Conservation (phyloP, 148 eudicot species). For the Pouteria glomerata region DNA sequence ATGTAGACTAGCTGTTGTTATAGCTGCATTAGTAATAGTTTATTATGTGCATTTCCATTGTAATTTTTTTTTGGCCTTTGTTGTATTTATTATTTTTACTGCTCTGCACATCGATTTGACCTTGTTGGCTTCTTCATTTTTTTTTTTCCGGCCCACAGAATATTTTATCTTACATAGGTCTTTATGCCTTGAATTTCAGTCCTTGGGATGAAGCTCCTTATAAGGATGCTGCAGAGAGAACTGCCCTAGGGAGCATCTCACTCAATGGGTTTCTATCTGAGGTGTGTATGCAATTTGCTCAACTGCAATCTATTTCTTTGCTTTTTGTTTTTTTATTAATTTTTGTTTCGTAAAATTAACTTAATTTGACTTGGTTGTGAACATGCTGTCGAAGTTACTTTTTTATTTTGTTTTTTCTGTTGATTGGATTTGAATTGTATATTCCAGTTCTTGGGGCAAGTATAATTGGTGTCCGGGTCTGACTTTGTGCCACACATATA, state of each 20-base stretch:
- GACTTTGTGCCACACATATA: not conserved
- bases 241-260: conserved; percentile 36
- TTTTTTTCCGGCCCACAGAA: too few relatives aligned
- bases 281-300: conserved; percentile 21
- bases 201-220: conserved; percentile 56
- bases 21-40: not conserved
- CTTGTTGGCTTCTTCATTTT: not conserved
- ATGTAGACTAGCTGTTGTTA: too few relatives aligned
- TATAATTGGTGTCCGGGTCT: not conserved
- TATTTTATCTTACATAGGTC: not conserved
- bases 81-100: not conserved
- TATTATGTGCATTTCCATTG: not conserved
- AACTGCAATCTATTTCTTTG: not conserved
- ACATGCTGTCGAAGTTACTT: conserved; percentile 4
- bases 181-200: conserved; percentile 31
- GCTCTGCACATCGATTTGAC: not conserved
- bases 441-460: not conserved
- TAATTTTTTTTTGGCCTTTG: not conserved
- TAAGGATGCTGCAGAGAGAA: conserved; percentile 40
- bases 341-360: not conserved
- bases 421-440: too few relatives aligned
- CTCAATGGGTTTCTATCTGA: conserved; percentile 49
- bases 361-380: not conserved
- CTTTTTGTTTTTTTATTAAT: not conserved
- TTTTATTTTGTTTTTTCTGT: not conserved